Evolutionary conservation across 1,284 basidiomycete genomes (phyloP).

Genomic region (Coniophora puteana): DNA sequence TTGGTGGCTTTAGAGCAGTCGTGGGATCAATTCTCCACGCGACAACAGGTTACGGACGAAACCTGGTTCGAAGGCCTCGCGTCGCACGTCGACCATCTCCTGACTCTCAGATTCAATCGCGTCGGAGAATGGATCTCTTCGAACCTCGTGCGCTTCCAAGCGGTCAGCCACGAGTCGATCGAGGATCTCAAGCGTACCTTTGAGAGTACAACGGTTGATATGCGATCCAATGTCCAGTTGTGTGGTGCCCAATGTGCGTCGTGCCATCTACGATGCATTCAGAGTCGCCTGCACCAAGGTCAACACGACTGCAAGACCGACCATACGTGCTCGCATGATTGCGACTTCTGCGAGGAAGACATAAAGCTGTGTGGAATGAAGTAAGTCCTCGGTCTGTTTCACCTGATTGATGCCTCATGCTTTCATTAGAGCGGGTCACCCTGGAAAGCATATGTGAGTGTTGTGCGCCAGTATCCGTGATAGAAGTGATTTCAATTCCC

Average conservation of each 20-base stretch:
- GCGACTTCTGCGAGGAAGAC: constrained; percentile 35
- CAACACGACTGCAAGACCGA: constrained; percentile 45
- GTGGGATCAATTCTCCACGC: constrained; percentile 29
- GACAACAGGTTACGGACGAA: constrained; percentile 35
- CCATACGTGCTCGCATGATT: constrained; percentile 41
- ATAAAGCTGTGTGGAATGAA: constrained; percentile 34
- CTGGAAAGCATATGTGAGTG: constrained; percentile 47
- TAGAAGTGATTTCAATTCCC: background rate
- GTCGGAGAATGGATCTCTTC: constrained; percentile 46
- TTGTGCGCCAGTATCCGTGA: background rate
- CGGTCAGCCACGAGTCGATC: constrained; percentile 41
- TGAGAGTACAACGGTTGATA: constrained; percentile 36
- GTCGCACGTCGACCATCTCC: constrained; percentile 34
- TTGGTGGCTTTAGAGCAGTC: constrained; percentile 25
- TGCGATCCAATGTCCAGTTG: constrained; percentile 43
- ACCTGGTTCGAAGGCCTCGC: constrained; percentile 39
- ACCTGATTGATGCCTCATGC: too few relatives aligned
- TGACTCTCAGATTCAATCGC: constrained; percentile 37
- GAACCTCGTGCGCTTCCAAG: constrained; percentile 45
- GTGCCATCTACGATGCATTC: constrained; percentile 47
- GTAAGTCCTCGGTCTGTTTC: constrained; percentile 28
- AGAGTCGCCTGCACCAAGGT: constrained; percentile 38
- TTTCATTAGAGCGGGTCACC: constrained; percentile 49
- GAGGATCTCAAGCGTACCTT: constrained; percentile 40
- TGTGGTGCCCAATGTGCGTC: constrained; percentile 41